Conservation (phyloP, 2,329 filamentous ascomycete species). For the Talaromyces amestolkiae region DNA sequence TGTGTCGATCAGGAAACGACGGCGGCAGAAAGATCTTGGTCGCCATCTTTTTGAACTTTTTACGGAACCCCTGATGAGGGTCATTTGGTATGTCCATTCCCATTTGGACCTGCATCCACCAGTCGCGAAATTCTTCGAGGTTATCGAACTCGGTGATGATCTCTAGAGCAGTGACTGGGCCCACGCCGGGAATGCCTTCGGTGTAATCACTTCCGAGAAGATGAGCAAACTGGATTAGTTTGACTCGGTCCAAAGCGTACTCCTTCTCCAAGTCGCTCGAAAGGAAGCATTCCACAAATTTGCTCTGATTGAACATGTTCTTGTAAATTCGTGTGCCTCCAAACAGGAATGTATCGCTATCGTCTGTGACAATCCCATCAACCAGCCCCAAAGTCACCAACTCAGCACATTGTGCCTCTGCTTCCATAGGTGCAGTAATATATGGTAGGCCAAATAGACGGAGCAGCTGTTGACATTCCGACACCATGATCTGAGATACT, state of each 20-base stretch:
- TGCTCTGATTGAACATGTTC: slow-evolving; percentile 99
- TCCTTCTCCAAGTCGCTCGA: slow-evolving; percentile 80
- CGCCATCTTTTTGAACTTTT: slow-evolving; percentile 80
- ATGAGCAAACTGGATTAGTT: slow-evolving; percentile 86
- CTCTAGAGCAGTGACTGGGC: slow-evolving; percentile 90
- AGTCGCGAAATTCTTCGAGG: slow-evolving; percentile 75
- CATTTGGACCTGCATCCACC: slow-evolving; percentile 81
- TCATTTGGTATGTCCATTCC: slow-evolving; percentile 59
- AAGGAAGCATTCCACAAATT: slow-evolving; percentile 96
- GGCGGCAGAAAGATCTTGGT: slow-evolving; percentile 83
- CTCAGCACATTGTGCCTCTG: slow-evolving; percentile 94
- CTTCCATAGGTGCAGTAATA: slow-evolving; percentile 97
- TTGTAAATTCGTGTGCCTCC: slow-evolving; percentile 96
- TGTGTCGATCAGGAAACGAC: slow-evolving; percentile 72
- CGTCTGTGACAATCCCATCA: slow-evolving; percentile 96
- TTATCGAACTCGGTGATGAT: slow-evolving; percentile 82
- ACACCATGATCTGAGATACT: slow-evolving; percentile 92
- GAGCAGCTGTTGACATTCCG: slow-evolving; percentile 88
- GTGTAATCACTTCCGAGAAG: slow-evolving; percentile 93
- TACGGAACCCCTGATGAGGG: slow-evolving; percentile 65
- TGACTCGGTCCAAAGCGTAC: slow-evolving; percentile 78
- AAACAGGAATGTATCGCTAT: slow-evolving; percentile 94
- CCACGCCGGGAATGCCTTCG: slow-evolving; percentile 83
- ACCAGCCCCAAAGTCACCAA: slow-evolving; percentile 82
- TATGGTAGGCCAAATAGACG: slow-evolving; percentile 91